Percentiles rank a stretch among this genome's conserved stretches.
phyloP scores from a whole-genome alignment of 2,329 filamentous ascomycete species.

The Alternaria dauci region DNA sequence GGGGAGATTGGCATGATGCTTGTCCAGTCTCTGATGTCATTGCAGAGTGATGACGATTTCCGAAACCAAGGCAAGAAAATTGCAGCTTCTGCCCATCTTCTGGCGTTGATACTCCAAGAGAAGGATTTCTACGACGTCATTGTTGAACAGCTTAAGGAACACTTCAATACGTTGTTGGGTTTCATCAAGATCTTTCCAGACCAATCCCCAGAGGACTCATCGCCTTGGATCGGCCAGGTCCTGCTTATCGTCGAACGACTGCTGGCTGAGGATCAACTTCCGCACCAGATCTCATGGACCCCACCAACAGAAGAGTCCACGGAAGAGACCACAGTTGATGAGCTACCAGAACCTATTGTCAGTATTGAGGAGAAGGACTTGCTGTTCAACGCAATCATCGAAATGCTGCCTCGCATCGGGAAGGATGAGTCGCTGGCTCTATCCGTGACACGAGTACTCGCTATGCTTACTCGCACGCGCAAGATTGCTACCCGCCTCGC shows the following conservation, averaged over 20 bases:
- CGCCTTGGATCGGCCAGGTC: slow-evolving; percentile 91
- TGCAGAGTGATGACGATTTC: slow-evolving; percentile 66
- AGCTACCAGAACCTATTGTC: slow-evolving; percentile 69
- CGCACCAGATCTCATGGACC: slow-evolving; percentile 76
- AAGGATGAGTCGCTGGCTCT: slow-evolving; percentile 87
- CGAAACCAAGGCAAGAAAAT: slow-evolving; percentile 71
- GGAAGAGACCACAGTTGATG: slow-evolving; percentile 63
- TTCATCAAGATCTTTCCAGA: slow-evolving; percentile 78
- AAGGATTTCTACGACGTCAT: slow-evolving; percentile 80
- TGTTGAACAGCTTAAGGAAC: slow-evolving; percentile 76
- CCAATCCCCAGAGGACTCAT: slow-evolving; percentile 76
- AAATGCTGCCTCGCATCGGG: slow-evolving; percentile 83
- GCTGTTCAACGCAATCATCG: slow-evolving; percentile 80
- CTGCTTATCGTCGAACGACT: slow-evolving; percentile 89
- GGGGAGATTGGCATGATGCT: slow-evolving; percentile 84
- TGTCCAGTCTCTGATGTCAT: slow-evolving; percentile 79
- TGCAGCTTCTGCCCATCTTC: slow-evolving; percentile 88
- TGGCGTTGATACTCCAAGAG: slow-evolving; percentile 87
- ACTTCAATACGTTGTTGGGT: slow-evolving; percentile 75
- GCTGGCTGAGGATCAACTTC: slow-evolving; percentile 87
- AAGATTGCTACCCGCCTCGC: slow-evolving; percentile 77
- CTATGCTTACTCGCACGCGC: slow-evolving; percentile 84
- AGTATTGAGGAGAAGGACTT: slow-evolving; percentile 70
- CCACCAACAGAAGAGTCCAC: slow-evolving; percentile 59
- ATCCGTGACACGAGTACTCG: slow-evolving; percentile 81